These are phyloP conservation scores for Prosopis cineraria DNA, from an alignment of 306 rosid species.

Conservation along the genomic window DNA sequence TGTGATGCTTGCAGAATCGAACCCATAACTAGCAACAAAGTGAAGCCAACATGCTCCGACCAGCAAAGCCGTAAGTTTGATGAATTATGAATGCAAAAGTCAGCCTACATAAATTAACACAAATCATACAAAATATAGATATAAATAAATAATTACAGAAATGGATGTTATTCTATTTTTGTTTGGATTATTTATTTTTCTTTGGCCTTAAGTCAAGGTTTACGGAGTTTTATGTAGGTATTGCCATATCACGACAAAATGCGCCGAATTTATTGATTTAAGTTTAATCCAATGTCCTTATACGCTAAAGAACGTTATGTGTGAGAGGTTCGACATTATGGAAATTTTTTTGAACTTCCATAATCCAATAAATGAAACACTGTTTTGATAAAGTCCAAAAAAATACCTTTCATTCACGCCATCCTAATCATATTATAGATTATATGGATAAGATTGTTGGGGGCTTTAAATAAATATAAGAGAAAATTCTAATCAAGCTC, in stretches of 20 bases:
- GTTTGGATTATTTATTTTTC: too few relatives aligned
- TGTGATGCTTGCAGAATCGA: too few relatives aligned
- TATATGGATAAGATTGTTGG: background rate
- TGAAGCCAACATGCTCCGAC: too few relatives aligned
- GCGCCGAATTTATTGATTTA: background rate
- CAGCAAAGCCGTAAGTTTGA: too few relatives aligned
- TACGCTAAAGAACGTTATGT: background rate
- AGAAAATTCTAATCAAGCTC: background rate
- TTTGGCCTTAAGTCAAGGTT: too few relatives aligned
- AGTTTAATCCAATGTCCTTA: background rate
- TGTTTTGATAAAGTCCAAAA: background rate
- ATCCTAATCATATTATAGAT: background rate
- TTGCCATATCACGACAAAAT: background rate
- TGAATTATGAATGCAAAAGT: too few relatives aligned
- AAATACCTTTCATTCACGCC: background rate
- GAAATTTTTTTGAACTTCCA: background rate
- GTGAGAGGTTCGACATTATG: background rate
- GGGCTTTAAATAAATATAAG: background rate
- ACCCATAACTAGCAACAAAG: too few relatives aligned
- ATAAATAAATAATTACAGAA: too few relatives aligned
- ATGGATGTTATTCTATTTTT: too few relatives aligned
- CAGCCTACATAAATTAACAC: too few relatives aligned
- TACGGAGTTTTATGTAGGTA: too few relatives aligned
- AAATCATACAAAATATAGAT: too few relatives aligned
- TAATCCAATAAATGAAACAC: background rate